Percentiles rank a stretch among this genome's conserved stretches.
phyloP scores from a whole-genome alignment of 805 yeast species.

The Candida maltosa region DNA sequence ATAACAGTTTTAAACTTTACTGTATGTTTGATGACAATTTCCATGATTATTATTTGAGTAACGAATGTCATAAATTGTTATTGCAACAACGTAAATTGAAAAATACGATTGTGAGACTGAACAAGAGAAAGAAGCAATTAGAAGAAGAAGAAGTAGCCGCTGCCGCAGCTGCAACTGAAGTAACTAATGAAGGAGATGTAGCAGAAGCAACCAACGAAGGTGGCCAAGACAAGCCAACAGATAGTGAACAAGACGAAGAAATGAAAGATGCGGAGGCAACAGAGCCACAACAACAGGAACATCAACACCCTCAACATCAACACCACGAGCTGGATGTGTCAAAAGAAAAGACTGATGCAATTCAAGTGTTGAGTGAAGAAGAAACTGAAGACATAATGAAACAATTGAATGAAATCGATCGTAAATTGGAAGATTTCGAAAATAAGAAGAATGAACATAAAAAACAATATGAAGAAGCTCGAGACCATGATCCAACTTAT shows the following conservation, averaged over 20 bases:
- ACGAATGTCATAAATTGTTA: constrained; percentile 65
- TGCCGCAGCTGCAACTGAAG: background rate
- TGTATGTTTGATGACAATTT: constrained; percentile 77
- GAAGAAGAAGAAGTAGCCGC: constrained; percentile 6
- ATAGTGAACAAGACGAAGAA: constrained; percentile 10
- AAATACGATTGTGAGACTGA: constrained; percentile 39
- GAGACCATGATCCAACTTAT: constrained; percentile 9
- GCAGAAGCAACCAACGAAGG: constrained; percentile 8
- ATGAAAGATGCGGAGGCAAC: constrained; percentile 15
- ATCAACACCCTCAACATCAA: constrained; percentile 6
- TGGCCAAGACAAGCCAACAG: constrained; percentile 11
- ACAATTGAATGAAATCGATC: constrained; percentile 36
- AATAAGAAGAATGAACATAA: constrained; percentile 31
- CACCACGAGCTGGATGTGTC: background rate
- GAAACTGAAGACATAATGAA: constrained; percentile 27
- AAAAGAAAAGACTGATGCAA: background rate
- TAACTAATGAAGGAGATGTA: background rate
- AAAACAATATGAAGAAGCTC: constrained; percentile 22
- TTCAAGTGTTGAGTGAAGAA: constrained; percentile 29
- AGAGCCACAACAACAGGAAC: constrained; percentile 7
- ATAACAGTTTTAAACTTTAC: constrained; percentile 78
- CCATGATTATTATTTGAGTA: constrained; percentile 72
- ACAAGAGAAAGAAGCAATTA: constrained; percentile 32
- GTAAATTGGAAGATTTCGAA: constrained; percentile 35
- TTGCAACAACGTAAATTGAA: constrained; percentile 59